Base-by-base conservation (phyloP, 176 grass and related monocot genomes). In the Zoysia japonica region DNA sequence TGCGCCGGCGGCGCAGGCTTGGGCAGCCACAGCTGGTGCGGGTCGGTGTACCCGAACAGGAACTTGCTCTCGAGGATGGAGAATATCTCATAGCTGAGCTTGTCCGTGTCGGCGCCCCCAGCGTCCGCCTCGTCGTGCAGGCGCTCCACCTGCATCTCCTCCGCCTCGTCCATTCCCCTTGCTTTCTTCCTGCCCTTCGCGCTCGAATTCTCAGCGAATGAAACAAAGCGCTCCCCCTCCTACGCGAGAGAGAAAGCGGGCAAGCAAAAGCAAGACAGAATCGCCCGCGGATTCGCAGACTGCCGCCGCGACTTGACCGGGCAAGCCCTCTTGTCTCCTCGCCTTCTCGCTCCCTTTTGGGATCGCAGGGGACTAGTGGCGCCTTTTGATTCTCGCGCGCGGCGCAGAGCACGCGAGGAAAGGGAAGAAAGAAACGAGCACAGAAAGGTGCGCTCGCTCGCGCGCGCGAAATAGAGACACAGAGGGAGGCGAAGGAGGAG, bases 11-110 rank as follows among this genome's bases (percentile, higher is more conserved):
- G 12, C 61, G 67, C 51, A 10, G 83, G 11, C 78, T 73, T 81
- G 19, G 81, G 78, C 71, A 83, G 88, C 74, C 82, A 81, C 76
- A 82, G 80, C 76, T 83, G 90, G 47, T 83, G 73, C 56, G 88
- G 88, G 64, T 99, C 92, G 15, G 90, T 90, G 76, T 99, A 99
- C 40, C 96, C 96, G 79, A 99, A 99, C 45, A 99, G 66, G 82
- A 99, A 99, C 85, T 99, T 99, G 92, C 92, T 99, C 87, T 99
- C 96, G 57, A 99, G 83, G 72, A 99, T 96, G 57, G 96, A 99
- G 69, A 99, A 99, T 37, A 99, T 99, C 82, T 99, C 96, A 85
- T 96, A 95, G 88, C 74, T 99, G 51, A 99, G 90, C 85, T 95
- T 99, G 81, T 99, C 96, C 61, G 96, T 75, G 67, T 85, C 92